These are phyloP conservation scores for Tillandsia fasciculata DNA, from an alignment of 176 grass and related monocot genomes.

Conservation along the genomic window DNA sequence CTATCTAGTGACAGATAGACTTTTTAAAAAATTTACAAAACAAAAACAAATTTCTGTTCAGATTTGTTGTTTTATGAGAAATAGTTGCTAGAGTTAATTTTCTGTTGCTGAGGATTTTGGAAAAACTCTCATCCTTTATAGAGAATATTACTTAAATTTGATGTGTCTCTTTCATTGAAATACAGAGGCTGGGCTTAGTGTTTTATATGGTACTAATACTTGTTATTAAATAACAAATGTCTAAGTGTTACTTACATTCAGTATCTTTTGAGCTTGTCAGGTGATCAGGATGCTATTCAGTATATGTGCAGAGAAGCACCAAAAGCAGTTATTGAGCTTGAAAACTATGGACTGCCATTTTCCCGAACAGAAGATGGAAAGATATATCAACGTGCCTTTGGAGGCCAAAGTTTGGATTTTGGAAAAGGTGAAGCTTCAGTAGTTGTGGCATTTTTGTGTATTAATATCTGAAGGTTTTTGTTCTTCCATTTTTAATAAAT, in stretches of 20 bases:
- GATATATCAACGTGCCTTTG: conserved; percentile 96
- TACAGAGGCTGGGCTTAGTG: neutral
- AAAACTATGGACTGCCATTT: conserved; percentile 97
- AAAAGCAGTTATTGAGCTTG: conserved; percentile 99
- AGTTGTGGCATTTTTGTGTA: neutral
- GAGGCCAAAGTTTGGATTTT: conserved; percentile 97
- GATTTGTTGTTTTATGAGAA: neutral
- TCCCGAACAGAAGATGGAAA: conserved; percentile 98
- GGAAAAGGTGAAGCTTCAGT: conserved; percentile 58
- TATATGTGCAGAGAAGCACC: conserved; percentile 99
- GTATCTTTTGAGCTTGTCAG: conserved; percentile 15
- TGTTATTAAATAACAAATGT: neutral
- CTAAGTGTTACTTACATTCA: neutral
- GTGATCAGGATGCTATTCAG: conserved; percentile 97
- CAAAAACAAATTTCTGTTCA: neutral
- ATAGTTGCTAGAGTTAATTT: neutral
- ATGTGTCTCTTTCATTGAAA: neutral
- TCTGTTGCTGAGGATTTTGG: neutral
- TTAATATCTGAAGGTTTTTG: neutral
- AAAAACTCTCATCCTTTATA: neutral
- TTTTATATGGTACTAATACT: neutral
- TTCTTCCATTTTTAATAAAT: neutral
- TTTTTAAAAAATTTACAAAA: neutral
- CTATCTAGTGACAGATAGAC: neutral
- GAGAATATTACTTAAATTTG: neutral